Conservation (phyloP, 2,329 filamentous ascomycete genomes). For the Triangularia setosa region DNA sequence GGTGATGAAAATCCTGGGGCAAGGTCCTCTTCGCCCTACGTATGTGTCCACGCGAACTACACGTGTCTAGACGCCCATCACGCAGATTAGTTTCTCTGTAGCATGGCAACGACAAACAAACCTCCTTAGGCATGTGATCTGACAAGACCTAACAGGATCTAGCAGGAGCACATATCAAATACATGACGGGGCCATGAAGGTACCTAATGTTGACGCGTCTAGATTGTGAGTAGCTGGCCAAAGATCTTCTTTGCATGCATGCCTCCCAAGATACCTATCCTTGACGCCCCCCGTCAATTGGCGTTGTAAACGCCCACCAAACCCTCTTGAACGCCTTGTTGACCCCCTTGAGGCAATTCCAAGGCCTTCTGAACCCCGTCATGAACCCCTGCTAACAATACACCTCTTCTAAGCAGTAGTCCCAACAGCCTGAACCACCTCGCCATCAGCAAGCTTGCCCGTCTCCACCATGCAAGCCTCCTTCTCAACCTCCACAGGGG, state of each 20-base stretch:
- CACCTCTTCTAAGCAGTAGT: not conserved
- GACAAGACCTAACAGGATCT: too few relatives aligned
- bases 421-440: slow-evolving; percentile 20
- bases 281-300: not conserved
- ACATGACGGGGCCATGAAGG: too few relatives aligned
- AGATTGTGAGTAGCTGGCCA: not conserved
- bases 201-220: not conserved
- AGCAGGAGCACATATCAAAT: not conserved
- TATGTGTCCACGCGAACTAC: too few relatives aligned
- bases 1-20: too few relatives aligned
- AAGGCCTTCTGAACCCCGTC: too few relatives aligned
- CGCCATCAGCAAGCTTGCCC: slow-evolving; percentile 20
- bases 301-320: not conserved
- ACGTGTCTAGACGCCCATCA: too few relatives aligned
- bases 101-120: too few relatives aligned
- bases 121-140: too few relatives aligned
- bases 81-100: too few relatives aligned
- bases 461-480: slow-evolving; percentile 42
- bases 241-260: not conserved
- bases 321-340: not conserved
- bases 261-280: not conserved
- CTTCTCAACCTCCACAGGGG: slow-evolving; percentile 40
- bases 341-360: not conserved
- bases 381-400: too few relatives aligned
- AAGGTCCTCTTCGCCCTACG: too few relatives aligned